A percentile compares a stretch with the other conserved stretches of the same genome.
These are phyloP conservation scores for Yamadazyma oceani DNA, from an alignment of 1,139 yeast species.

Conservation along the genomic window DNA sequence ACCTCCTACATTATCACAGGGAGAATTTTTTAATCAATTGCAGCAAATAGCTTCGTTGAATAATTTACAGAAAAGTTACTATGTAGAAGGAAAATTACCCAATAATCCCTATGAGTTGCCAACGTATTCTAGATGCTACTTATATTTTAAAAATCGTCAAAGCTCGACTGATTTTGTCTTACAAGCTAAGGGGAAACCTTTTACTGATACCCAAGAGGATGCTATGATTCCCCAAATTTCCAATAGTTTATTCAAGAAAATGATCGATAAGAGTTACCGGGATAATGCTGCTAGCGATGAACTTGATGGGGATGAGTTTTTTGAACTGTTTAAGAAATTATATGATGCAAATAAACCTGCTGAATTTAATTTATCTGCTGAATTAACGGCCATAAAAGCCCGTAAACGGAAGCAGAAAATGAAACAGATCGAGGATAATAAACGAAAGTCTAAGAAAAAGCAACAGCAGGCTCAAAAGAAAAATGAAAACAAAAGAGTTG, in stretches of 20 bases:
- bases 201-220: slow-evolving; percentile 18
- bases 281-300: background rate
- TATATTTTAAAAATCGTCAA: slow-evolving; percentile 18
- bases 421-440: slow-evolving; percentile 2
- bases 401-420: slow-evolving; percentile 2
- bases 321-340: slow-evolving; percentile 3
- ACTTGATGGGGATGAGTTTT: slow-evolving; percentile 4
- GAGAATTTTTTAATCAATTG: slow-evolving; percentile 16
- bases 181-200: slow-evolving; percentile 20
- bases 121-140: slow-evolving; percentile 27
- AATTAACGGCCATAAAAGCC: background rate
- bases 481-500: slow-evolving; percentile 1
- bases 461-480: slow-evolving; percentile 3
- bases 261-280: slow-evolving; percentile 7
- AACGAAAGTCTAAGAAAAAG: background rate
- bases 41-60: slow-evolving; percentile 7
- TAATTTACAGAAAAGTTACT: slow-evolving; percentile 14
- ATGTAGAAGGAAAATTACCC: slow-evolving; percentile 20
- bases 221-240: slow-evolving; percentile 11
- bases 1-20: slow-evolving; percentile 16
- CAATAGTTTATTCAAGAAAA: slow-evolving; percentile 11
- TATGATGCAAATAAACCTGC: slow-evolving; percentile 2
- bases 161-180: slow-evolving; percentile 17
- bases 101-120: slow-evolving; percentile 26
- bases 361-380: slow-evolving; percentile 2